Percentiles rank a stretch among this genome's conserved stretches.
phyloP scores from a whole-genome alignment of 1,284 basidiomycete species.

The Cryptococcus deneoformans region DNA sequence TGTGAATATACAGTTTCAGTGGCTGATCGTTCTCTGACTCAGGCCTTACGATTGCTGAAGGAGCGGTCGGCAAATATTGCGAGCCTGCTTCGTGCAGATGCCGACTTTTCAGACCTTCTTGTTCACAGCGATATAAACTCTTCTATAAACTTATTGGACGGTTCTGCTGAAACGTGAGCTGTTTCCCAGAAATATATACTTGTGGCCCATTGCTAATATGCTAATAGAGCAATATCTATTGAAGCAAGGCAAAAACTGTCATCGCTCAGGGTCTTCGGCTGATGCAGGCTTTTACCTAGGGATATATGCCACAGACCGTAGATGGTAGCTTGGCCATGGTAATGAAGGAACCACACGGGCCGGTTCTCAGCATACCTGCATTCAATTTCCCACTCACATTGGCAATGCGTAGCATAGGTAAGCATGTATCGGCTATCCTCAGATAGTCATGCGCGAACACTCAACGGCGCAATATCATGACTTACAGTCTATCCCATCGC shows the following conservation, averaged over 20 bases:
- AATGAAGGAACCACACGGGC: constrained; percentile 29
- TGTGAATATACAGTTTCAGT: too few relatives aligned
- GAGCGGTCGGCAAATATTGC: constrained; percentile 13
- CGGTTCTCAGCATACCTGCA: constrained; percentile 31
- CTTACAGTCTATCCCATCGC: constrained; percentile 30
- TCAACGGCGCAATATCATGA: not conserved
- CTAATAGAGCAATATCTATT: constrained; percentile 16
- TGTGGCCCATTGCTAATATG: not conserved
- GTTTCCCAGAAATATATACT: not conserved
- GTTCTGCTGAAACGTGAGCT: constrained; percentile 23
- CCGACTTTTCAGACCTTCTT: constrained; percentile 14
- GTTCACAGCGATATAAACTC: constrained; percentile 14
- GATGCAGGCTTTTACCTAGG: constrained; percentile 9
- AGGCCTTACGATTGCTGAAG: constrained; percentile 17
- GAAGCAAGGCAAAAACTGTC: constrained; percentile 11
- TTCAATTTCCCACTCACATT: constrained; percentile 37
- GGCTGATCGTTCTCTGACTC: not conserved
- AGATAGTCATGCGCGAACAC: not conserved
- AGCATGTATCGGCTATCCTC: not conserved
- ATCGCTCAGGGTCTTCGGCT: too few relatives aligned
- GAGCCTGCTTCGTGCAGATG: constrained; percentile 16
- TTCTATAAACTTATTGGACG: constrained; percentile 17
- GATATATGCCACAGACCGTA: constrained; percentile 23
- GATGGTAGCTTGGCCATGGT: constrained; percentile 26
- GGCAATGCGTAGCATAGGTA: constrained; percentile 29